Percentiles rank a stretch among this genome's conserved stretches.
phyloP scores from a whole-genome alignment of 2,329 filamentous ascomycete species.

The Calonectria fujianensis region DNA sequence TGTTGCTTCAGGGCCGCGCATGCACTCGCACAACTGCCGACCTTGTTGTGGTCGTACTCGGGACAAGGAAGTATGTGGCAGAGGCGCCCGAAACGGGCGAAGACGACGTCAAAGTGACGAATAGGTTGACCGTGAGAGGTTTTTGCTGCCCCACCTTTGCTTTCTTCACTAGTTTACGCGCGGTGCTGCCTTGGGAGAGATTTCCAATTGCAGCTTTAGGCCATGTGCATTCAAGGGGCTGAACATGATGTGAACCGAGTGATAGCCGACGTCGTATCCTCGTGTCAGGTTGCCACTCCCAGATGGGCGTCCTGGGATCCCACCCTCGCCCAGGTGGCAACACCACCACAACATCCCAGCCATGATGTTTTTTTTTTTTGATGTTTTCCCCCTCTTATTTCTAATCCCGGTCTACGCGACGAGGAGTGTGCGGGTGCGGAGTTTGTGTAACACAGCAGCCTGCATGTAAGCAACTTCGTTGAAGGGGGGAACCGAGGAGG shows the following conservation, averaged over 20 bases:
- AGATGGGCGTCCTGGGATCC: conserved; percentile 34
- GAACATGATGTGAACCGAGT: conserved; percentile 32
- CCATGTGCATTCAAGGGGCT: conserved; percentile 34
- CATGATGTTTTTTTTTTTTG: conserved; percentile 25
- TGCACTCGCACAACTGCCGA: conserved; percentile 13
- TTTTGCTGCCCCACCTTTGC: conserved; percentile 17
- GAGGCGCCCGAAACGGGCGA: conserved; percentile 1
- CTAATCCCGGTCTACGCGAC: conserved; percentile 6
- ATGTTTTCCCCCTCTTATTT: background rate
- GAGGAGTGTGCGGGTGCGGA: conserved; percentile 7
- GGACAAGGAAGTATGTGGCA: background rate
- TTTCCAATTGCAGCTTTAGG: conserved; percentile 28
- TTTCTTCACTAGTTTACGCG: conserved; percentile 16
- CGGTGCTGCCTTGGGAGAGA: conserved; percentile 6
- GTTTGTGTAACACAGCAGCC: background rate
- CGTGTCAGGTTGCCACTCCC: conserved; percentile 37
- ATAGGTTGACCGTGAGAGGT: background rate
- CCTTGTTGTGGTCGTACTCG: background rate
- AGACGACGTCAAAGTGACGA: conserved; percentile 38
- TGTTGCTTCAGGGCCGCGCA: background rate
- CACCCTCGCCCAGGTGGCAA: conserved; percentile 39
- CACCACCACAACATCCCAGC: conserved; percentile 39
- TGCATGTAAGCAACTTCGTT: conserved; percentile 13
- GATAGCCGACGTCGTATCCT: conserved; percentile 51
- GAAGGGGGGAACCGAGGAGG: background rate